Evolutionary conservation across 441 rosid species (phyloP), one percentile per base, ranked within the genome.

Genomic region (Daphne laureola): DNA sequence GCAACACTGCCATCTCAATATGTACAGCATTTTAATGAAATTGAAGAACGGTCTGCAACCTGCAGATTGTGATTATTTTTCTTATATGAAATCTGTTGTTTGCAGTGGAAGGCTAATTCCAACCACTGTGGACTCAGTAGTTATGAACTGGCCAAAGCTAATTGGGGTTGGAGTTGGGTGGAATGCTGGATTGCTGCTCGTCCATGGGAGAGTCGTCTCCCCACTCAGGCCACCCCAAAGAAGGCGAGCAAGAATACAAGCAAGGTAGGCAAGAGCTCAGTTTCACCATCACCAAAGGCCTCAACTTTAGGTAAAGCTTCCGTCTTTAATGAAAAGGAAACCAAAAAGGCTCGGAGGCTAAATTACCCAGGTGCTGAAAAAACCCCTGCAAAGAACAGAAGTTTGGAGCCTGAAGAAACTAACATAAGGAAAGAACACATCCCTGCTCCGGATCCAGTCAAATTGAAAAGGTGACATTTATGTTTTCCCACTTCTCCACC

Each of bases 101-200:
- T 69, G 45, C 79, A 88, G 96, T 88, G 96, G 96, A 84, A 87
- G 60, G 94, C 91, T 36, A 79, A 76, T 75, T 76, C 84, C 0
- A 78, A 70, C 55, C 70, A 65, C 62, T 77, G 67, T 16, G 85
- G 87, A 54, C 54, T 72, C 21, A 69, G 76, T 21, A 63, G 70
- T 45, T 77, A 70, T 53, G 94, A 81, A 56, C 67, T 83, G 5
- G 78, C 92, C 26, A 88, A 84, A 73, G 77, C 77, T 0, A 87
- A 80, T 27, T 88, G 96, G 96, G 94, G 94, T 42, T 89, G 96
- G 96, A 89, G 96, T 74, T 86, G 96, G 98, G 86, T 60, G 74
- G 94, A 92, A 36, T 81, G 90, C 40, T 91, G 98, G 98, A 77
- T 91, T 50, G 78, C 95, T 66, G 90, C 75, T 68, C 72, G 93